These are phyloP conservation scores for Lomentospora prolificans DNA, from an alignment of 2,329 filamentous ascomycete species.

Conservation along the genomic window DNA sequence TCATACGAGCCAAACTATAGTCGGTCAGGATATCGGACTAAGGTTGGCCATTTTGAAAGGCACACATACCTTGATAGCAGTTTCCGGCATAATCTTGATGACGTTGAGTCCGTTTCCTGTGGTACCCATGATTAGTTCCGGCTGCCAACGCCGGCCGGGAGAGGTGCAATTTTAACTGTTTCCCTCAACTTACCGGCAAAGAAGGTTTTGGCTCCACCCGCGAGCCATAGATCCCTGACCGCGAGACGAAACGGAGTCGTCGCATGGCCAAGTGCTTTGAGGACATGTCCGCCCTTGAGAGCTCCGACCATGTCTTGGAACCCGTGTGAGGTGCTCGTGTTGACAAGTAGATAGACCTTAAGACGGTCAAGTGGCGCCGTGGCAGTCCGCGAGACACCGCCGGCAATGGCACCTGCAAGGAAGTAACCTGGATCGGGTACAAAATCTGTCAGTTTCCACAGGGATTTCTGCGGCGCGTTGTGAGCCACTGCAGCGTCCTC, in stretches of 20 bases:
- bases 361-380: conserved; percentile 94
- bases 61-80: conserved; percentile 64
- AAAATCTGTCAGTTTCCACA: conserved; percentile 49
- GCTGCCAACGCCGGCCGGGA: background rate
- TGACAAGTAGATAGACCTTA: conserved; percentile 94
- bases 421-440: conserved; percentile 94
- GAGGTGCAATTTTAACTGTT: too few relatives aligned
- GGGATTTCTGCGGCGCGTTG: conserved; percentile 12
- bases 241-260: conserved; percentile 63
- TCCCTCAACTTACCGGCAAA: conserved; percentile 87
- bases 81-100: conserved; percentile 97
- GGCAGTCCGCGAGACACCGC: conserved; percentile 87
- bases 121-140: conserved; percentile 7
- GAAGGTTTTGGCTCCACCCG: conserved; percentile 78
- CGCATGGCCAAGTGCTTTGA: conserved; percentile 55
- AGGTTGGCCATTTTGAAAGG: background rate
- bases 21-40: background rate
- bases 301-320: conserved; percentile 51
- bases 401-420: conserved; percentile 86
- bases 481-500: conserved; percentile 26
- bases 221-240: conserved; percentile 68
- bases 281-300: conserved; percentile 58
- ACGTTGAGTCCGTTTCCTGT: conserved; percentile 93
- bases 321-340: conserved; percentile 44
- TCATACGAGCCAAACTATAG: conserved; percentile 82